Conservation (phyloP, 345 rosid species). For the Carallia brachiata region DNA sequence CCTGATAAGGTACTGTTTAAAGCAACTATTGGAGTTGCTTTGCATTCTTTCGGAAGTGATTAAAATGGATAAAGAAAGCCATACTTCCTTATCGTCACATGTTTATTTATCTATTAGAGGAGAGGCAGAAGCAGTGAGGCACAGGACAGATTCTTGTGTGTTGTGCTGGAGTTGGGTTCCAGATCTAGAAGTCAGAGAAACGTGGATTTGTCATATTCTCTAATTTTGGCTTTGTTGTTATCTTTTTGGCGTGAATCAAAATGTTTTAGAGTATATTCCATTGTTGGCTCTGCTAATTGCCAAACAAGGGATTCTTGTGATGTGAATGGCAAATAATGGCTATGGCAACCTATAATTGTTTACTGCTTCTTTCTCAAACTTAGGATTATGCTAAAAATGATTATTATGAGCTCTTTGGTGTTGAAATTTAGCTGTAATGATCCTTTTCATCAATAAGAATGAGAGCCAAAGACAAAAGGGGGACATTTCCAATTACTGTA, state of each 20-base stretch:
- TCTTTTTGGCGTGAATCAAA: neutral
- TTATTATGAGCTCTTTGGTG: neutral
- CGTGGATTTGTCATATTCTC: neutral
- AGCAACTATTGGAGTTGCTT: neutral
- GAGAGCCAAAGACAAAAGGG: neutral
- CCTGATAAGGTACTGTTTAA: conserved; percentile 68
- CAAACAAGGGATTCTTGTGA: neutral
- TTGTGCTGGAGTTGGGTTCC: no score
- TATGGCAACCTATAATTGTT: neutral
- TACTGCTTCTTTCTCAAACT: neutral
- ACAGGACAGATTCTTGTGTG: no score
- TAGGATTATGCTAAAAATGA: neutral
- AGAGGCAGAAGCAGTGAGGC: no score
- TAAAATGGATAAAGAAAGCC: no score
- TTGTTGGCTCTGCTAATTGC: neutral
- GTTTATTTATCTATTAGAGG: no score
- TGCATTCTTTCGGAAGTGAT: neutral
- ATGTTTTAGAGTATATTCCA: neutral
- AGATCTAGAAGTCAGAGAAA: no score
- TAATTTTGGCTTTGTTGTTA: neutral
- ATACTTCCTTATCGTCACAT: no score
- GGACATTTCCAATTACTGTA: no score
- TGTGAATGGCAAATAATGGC: neutral
- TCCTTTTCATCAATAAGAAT: neutral
- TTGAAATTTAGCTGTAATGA: neutral